phyloP scores from a whole-genome alignment of 2,329 filamentous ascomycete species.

The Emergomyces orientalis region DNA sequence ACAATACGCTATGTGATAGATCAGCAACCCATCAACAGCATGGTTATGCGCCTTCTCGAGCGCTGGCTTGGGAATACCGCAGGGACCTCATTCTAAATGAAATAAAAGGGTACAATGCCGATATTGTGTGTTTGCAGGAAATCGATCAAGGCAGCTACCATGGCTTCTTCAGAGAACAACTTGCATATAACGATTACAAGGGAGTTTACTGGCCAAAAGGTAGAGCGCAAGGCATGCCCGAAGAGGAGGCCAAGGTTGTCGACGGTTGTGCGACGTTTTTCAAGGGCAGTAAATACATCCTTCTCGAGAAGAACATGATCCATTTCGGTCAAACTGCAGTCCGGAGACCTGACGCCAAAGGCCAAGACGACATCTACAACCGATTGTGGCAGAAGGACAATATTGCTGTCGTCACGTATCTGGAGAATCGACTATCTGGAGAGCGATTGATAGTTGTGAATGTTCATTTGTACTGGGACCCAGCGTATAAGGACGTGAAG shows the following conservation, averaged over 20 bases:
- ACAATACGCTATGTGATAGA: constrained; percentile 93
- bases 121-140: constrained; percentile 89
- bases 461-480: constrained; percentile 92
- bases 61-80: constrained; percentile 79
- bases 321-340: constrained; percentile 89
- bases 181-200: constrained; percentile 83
- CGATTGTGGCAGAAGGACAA: constrained; percentile 98
- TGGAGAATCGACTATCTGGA: constrained; percentile 87
- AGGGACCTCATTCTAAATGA: constrained; percentile 75
- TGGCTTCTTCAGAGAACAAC: constrained; percentile 76
- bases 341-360: constrained; percentile 92
- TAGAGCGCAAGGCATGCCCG: constrained; percentile 81
- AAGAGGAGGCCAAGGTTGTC: constrained; percentile 78
- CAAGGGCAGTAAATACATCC: constrained; percentile 86
- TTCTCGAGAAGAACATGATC: constrained; percentile 88
- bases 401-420: constrained; percentile 82
- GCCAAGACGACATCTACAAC: constrained; percentile 95
- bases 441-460: constrained; percentile 87
- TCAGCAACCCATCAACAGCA: constrained; percentile 79
- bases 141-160: constrained; percentile 88
- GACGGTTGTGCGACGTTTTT: constrained; percentile 97
- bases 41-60: constrained; percentile 77
- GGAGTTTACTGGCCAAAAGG: constrained; percentile 88
- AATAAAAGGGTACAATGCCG: constrained; percentile 66
- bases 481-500: constrained; percentile 84